Conservation (phyloP, 768 basidiomycete genomes). For the Suillus variegatus region DNA sequence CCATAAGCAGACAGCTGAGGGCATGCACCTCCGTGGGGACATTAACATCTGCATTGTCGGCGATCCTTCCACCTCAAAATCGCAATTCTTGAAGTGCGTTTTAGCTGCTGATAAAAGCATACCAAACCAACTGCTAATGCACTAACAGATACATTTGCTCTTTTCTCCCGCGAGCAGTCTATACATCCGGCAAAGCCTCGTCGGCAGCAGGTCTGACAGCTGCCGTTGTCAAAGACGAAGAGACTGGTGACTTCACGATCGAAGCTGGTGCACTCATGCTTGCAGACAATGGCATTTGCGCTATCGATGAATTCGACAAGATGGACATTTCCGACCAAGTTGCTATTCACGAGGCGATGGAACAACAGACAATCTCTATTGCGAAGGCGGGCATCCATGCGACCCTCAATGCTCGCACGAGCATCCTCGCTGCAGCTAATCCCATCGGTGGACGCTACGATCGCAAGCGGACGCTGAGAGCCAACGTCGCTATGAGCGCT, state of each 20-base stretch:
- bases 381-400: constrained; percentile 99
- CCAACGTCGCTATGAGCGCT: constrained; percentile 96
- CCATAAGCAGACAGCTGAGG: constrained; percentile 94
- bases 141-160: constrained; percentile 87
- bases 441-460: constrained; percentile 97
- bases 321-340: constrained; percentile 99
- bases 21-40: constrained; percentile 97
- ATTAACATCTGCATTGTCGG: constrained; percentile 98
- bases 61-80: constrained; percentile 97
- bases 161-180: constrained; percentile 96
- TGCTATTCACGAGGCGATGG: constrained; percentile 99
- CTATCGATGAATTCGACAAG: constrained; percentile 99
- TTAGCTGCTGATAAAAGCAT: background rate
- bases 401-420: constrained; percentile 95
- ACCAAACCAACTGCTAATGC: background rate
- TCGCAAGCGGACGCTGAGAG: constrained; percentile 85
- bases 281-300: constrained; percentile 98
- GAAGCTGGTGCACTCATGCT: constrained; percentile 99
- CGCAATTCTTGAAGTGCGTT: constrained; percentile 94
- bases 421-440: constrained; percentile 97
- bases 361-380: constrained; percentile 99
- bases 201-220: constrained; percentile 99
- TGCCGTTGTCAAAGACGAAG: constrained; percentile 97
- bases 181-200: constrained; percentile 99
- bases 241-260: constrained; percentile 98